Evolutionary conservation across 768 basidiomycete genomes (phyloP), one percentile per base, ranked within the genome.

Genomic region (Russula virescens): DNA sequence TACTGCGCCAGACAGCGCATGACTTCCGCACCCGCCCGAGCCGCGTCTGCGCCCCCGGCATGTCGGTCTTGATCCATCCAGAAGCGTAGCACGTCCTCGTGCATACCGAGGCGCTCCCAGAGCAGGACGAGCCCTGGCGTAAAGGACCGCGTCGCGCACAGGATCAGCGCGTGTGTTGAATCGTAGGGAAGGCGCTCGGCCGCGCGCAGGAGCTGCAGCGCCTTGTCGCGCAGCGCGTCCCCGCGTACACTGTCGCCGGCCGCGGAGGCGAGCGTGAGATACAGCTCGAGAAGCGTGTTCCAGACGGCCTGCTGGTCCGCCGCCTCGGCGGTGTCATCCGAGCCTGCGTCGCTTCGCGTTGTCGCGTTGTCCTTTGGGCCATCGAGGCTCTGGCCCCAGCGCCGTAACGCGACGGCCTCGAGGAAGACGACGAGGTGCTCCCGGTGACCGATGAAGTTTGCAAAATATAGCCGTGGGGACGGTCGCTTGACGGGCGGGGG

Each of bases 51-150:
- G 38, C 13, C 64, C 3, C 63, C 59, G 14, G 75, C 79, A 42
- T 77, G 68, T 18, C 67, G 65, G 62, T 88, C 79, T 63, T 80
- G 80, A 61, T 91, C 89, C 83, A 96, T 95, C 88, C 89, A 94
- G 76, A 91, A 97, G 25, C 94, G 82, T 34, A 98, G 71, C 51
- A 98, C 86, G 67, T 97, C 95, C 69, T 98, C 96, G 72, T 93
- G 91, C 96, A 97, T 95, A 8, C 90, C 94, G 76, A 94, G 79
- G 64, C 83, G 85, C 75, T 97, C 97, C 91, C 94, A 98, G 2
- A 98, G 79, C 5, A 91, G 75, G 3, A 98, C 89, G 13, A 96
- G 81, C 1, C 97, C 97, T 0, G 83, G 82, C 0, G 87, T 94
- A 69, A 94, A 97, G 14, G 77, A 80, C 43, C 83, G 81, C 28